Conservation (phyloP, 257 asterid genomes). For the Catharanthus roseus region DNA sequence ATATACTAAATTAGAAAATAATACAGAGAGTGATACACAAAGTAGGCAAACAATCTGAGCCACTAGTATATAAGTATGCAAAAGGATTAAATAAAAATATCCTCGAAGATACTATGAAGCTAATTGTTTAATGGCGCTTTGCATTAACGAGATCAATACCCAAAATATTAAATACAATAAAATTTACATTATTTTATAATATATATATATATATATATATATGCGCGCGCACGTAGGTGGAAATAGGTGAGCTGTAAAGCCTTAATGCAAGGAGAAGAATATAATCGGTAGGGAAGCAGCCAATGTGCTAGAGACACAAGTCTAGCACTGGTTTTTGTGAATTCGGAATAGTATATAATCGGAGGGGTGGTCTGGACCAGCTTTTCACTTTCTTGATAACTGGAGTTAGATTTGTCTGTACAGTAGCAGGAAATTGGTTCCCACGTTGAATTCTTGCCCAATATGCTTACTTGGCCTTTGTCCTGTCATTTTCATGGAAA, state of each 20-base stretch:
- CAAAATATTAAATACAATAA: too few relatives aligned
- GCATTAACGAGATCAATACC: too few relatives aligned
- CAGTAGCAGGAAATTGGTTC: background rate
- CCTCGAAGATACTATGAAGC: too few relatives aligned
- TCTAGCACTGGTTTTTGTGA: background rate
- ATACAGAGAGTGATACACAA: too few relatives aligned
- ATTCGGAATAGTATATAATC: background rate
- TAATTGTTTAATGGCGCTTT: too few relatives aligned
- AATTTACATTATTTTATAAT: too few relatives aligned
- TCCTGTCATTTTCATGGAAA: conserved; percentile 4
- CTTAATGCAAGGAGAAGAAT: conserved; percentile 2
- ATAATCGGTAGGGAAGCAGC: background rate
- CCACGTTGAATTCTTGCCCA: conserved; percentile 1
- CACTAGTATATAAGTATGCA: too few relatives aligned
- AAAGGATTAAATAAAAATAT: too few relatives aligned
- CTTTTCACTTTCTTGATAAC: conserved; percentile 1
- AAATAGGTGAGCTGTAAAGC: conserved; percentile 10
- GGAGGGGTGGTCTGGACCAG: background rate
- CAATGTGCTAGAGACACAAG: conserved; percentile 2
- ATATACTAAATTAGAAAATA: too few relatives aligned
- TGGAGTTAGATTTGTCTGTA: conserved; percentile 2
- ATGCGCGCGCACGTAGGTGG: too few relatives aligned
- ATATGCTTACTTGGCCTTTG: background rate
- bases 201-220: too few relatives aligned
- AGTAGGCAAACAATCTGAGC: too few relatives aligned